Conservation (phyloP, 495 filamentous ascomycete species). For the Trichoderma orchidacearum region DNA sequence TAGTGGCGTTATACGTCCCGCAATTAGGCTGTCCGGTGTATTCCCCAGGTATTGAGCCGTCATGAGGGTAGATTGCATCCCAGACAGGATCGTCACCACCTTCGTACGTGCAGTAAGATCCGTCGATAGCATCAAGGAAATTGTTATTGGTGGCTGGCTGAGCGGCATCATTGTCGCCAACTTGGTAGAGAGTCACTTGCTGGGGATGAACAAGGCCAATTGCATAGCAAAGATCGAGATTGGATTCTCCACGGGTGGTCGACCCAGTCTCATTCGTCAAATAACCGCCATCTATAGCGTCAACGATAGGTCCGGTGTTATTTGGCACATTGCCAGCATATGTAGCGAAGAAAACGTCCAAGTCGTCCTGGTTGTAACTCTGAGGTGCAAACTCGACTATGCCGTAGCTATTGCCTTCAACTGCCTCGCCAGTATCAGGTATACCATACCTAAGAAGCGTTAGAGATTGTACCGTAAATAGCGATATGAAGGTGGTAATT, state of each 20-base stretch:
- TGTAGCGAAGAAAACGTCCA: constrained; percentile 15
- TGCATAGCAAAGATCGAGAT: constrained; percentile 19
- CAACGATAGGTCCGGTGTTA: constrained; percentile 7
- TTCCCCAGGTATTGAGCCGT: constrained; percentile 14
- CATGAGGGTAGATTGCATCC: constrained; percentile 23
- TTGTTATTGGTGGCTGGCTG: constrained; percentile 23
- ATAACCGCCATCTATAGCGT: constrained; percentile 6
- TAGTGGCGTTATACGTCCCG: constrained; percentile 39
- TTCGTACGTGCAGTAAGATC: constrained; percentile 11
- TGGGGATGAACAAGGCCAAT: constrained; percentile 26
- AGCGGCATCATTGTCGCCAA: constrained; percentile 13
- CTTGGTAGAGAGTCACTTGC: constrained; percentile 24
- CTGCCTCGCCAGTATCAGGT: constrained; percentile 4
- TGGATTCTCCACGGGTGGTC: constrained; percentile 1
- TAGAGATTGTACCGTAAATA: no score
- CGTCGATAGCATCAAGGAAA: constrained; percentile 31
- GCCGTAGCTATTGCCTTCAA: constrained; percentile 15
- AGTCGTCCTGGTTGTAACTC: constrained; percentile 29
- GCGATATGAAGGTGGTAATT: constrained; percentile 2
- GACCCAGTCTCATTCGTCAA: not conserved
- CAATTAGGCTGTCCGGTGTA: constrained; percentile 27
- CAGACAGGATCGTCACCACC: constrained; percentile 20
- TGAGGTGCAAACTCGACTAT: constrained; percentile 25
- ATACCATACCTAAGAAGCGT: constrained; percentile 6
- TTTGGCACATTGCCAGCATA: constrained; percentile 15